phyloP scores from a whole-genome alignment of 441 rosid genomes.

The Flueggea neowawraea region DNA sequence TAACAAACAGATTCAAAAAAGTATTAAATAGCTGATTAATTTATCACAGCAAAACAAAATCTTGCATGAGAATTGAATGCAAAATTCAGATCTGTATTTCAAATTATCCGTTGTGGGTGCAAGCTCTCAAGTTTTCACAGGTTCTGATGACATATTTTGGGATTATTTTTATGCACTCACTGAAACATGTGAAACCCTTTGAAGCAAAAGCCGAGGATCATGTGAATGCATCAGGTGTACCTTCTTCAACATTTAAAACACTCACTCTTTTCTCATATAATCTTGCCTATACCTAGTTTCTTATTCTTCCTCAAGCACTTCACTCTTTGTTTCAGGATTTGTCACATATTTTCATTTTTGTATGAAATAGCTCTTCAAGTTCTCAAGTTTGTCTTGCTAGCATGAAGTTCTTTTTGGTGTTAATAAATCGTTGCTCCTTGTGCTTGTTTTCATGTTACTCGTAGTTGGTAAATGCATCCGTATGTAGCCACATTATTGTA shows the following conservation, averaged over 20 bases:
- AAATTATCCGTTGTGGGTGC: slow-evolving; percentile 1
- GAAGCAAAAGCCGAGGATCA: slow-evolving; percentile 41
- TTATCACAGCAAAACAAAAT: no score
- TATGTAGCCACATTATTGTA: slow-evolving; percentile 18
- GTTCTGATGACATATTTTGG: neutral
- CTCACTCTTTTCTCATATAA: neutral
- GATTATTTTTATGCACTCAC: slow-evolving; percentile 10
- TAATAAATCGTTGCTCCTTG: slow-evolving; percentile 5
- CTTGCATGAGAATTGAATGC: no score
- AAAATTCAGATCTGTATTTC: no score
- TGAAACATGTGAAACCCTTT: slow-evolving; percentile 39
- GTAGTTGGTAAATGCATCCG: slow-evolving; percentile 17
- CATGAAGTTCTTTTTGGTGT: slow-evolving; percentile 21
- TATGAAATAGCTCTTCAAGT: neutral
- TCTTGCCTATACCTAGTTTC: neutral
- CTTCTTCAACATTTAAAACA: slow-evolving; percentile 23
- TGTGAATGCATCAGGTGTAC: slow-evolving; percentile 46
- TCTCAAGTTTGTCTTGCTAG: neutral
- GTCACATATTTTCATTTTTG: neutral
- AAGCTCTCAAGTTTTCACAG: neutral
- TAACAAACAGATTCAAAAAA: no score
- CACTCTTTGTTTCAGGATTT: neutral
- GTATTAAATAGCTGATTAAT: no score
- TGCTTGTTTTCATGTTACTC: slow-evolving; percentile 16
- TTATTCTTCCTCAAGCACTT: neutral